Conservation (phyloP, 805 yeast species). For the Yarrowia keelungensis region DNA sequence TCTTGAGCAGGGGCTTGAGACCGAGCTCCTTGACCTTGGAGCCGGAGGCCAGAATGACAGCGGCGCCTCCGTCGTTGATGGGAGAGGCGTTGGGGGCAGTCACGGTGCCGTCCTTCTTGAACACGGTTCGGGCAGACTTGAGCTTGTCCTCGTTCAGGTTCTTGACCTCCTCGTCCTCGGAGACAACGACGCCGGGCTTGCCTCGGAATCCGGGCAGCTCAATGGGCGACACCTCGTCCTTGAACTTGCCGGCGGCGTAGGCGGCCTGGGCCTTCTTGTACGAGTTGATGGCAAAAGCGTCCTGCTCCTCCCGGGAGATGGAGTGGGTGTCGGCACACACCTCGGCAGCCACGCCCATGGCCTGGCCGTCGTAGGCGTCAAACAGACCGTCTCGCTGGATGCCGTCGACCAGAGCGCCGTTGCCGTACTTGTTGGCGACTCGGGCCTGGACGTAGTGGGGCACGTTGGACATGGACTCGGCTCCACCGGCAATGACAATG, state of each 20-base stretch:
- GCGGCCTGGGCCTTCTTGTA: conserved; percentile 89
- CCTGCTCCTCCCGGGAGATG: conserved; percentile 85
- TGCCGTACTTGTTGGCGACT: conserved; percentile 90
- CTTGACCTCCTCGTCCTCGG: conserved; percentile 81
- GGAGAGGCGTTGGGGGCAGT: conserved; percentile 98
- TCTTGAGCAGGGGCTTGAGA: conserved; percentile 86
- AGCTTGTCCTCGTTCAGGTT: conserved; percentile 81
- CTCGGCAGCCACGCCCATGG: conserved; percentile 98
- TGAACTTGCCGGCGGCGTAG: conserved; percentile 79
- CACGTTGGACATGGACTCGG: conserved; percentile 95
- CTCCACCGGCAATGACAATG: conserved; percentile 95
- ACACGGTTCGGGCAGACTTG: conserved; percentile 88
- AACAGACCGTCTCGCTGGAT: conserved; percentile 88
- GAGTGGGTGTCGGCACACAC: conserved; percentile 87
- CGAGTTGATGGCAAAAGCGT: conserved; percentile 81
- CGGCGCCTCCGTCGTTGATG: conserved; percentile 98
- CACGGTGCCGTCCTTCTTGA: conserved; percentile 94
- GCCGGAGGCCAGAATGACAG: conserved; percentile 86
- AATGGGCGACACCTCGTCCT: conserved; percentile 81
- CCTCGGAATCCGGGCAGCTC: conserved; percentile 87
- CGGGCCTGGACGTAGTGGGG: conserved; percentile 92
- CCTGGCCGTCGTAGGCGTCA: conserved; percentile 85
- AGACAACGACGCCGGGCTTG: conserved; percentile 77
- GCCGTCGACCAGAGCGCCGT: conserved; percentile 80
- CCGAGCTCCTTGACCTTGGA: conserved; percentile 83